These are phyloP conservation scores for Cercophora samala DNA, from an alignment of 495 filamentous ascomycete species.

Conservation along the genomic window DNA sequence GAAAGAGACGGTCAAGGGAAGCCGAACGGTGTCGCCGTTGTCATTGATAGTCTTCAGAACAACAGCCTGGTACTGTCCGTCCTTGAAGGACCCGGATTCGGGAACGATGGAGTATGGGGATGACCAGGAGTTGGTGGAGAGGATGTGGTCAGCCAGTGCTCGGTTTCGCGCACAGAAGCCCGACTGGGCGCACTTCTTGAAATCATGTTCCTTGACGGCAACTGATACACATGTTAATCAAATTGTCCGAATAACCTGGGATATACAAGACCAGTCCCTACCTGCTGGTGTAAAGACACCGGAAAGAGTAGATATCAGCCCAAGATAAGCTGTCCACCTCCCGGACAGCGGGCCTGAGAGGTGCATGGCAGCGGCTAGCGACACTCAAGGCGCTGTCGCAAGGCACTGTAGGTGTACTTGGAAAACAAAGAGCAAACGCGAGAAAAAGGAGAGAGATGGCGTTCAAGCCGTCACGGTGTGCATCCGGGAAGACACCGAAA, in stretches of 20 bases:
- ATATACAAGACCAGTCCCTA: constrained; percentile 30
- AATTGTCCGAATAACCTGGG: not conserved
- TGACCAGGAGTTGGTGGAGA: constrained; percentile 62
- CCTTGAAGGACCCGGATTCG: constrained; percentile 67
- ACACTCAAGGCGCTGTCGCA: too few species aligned
- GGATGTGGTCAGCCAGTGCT: constrained; percentile 75
- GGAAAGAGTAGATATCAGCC: constrained; percentile 42
- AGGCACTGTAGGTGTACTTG: constrained; percentile 2
- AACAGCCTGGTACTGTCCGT: constrained; percentile 73
- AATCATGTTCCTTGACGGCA: constrained; percentile 88
- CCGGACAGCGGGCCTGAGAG: constrained; percentile 45
- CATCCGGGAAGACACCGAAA: not conserved
- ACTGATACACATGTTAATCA: constrained; percentile 43
- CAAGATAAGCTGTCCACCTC: constrained; percentile 56
- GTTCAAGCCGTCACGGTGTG: not conserved
- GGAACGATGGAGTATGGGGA: constrained; percentile 77
- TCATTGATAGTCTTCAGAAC: constrained; percentile 71
- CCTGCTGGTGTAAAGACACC: constrained; percentile 49
- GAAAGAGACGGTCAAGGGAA: constrained; percentile 85
- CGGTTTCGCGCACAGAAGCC: constrained; percentile 96
- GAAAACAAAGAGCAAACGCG: constrained; percentile 15
- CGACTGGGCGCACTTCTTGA: constrained; percentile 91
- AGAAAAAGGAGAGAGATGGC: constrained; percentile 11
- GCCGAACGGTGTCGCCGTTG: constrained; percentile 58
- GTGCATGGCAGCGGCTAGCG: constrained; percentile 25